A percentile compares a stretch with the other conserved stretches of the same genome.
These are phyloP conservation scores for Botrytis medusae DNA, from an alignment of 2,329 filamentous ascomycete species.

Conservation along the genomic window DNA sequence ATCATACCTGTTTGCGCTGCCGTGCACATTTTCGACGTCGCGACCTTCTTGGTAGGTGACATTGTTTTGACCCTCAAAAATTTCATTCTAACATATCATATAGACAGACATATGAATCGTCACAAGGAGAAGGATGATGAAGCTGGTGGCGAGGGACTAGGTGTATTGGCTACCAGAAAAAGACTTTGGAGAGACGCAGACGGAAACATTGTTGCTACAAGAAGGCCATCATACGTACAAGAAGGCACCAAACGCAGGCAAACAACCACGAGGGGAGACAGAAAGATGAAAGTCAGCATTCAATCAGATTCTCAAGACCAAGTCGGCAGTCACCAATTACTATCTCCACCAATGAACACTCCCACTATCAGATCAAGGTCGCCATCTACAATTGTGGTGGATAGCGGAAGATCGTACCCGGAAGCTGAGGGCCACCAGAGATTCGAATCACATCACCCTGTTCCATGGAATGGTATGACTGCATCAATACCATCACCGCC, in stretches of 20 bases:
- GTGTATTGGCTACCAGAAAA: constrained; percentile 49
- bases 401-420: constrained; percentile 23
- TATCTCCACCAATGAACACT: constrained; percentile 25
- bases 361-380: constrained; percentile 33
- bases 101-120: constrained; percentile 53
- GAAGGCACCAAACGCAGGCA: constrained; percentile 34
- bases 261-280: constrained; percentile 28
- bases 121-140: constrained; percentile 51
- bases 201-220: constrained; percentile 48
- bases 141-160: constrained; percentile 48
- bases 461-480: constrained; percentile 30
- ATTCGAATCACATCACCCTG: constrained; percentile 24
- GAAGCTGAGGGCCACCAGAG: constrained; percentile 18
- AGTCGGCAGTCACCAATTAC: constrained; percentile 12
- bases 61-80: background rate
- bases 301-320: constrained; percentile 13
- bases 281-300: constrained; percentile 19
- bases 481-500: constrained; percentile 35
- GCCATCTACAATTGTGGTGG: constrained; percentile 32
- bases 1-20: constrained; percentile 54
- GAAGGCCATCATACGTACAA: constrained; percentile 39
- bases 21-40: constrained; percentile 55
- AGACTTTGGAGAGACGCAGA: constrained; percentile 50
- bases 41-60: constrained; percentile 52
- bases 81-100: constrained; percentile 16